Percentiles rank a stretch among this genome's conserved stretches.
Conservation (phyloP, 495 filamentous ascomycete genomes). For the Trichoderma parareesei region DNA sequence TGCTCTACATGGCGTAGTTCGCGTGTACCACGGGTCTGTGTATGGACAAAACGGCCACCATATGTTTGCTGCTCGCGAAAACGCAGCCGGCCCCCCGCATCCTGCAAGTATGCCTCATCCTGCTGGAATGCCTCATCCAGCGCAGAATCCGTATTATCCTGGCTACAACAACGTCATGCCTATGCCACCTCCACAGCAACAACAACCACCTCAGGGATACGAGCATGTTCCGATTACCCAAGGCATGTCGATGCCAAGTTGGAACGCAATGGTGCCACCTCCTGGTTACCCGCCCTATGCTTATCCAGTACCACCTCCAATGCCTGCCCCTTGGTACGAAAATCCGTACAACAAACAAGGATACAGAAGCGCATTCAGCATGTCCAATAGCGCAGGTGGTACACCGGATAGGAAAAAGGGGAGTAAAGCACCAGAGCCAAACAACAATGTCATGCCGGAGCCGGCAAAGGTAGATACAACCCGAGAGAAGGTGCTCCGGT, state of each 20-base stretch:
- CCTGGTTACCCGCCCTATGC: neutral
- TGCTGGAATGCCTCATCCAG: conserved; percentile 20
- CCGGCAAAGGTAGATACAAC: neutral
- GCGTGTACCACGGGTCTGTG: conserved; percentile 40
- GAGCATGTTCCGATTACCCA: conserved; percentile 7
- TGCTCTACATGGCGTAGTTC: conserved; percentile 27
- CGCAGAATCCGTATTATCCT: conserved; percentile 20
- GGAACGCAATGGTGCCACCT: conserved; percentile 19
- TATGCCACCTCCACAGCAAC: conserved; percentile 15
- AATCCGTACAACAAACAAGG: neutral
- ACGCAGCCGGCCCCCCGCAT: conserved; percentile 13
- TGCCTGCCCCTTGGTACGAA: neutral
- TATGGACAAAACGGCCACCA: conserved; percentile 35
- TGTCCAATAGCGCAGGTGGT: neutral
- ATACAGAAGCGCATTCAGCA: neutral
- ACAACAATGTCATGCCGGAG: conserved; percentile 12
- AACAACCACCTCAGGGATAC: neutral
- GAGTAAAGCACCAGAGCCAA: conserved; percentile 6
- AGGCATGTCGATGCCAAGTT: conserved; percentile 14
- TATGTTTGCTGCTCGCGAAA: conserved; percentile 19
- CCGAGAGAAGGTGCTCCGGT: neutral
- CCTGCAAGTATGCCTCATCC: conserved; percentile 18
- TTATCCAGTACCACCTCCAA: neutral
- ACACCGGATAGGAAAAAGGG: neutral
- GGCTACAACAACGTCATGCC: conserved; percentile 16